These are phyloP conservation scores for Syzygium grande DNA, from an alignment of 345 rosid species.

Conservation along the genomic window DNA sequence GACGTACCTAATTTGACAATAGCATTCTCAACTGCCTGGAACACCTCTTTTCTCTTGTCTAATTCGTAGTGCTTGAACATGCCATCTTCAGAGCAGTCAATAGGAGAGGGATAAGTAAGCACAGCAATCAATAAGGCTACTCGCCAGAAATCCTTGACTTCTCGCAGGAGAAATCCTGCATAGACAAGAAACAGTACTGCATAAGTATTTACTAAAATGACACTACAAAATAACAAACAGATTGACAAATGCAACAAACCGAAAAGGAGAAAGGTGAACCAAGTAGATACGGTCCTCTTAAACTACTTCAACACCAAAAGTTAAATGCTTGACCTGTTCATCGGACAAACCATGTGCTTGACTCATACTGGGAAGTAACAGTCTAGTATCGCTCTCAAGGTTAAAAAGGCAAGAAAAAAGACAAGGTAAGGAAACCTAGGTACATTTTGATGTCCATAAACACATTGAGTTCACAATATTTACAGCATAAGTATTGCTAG, in stretches of 20 bases:
- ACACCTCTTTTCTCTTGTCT: conserved; percentile 43
- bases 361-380: not conserved
- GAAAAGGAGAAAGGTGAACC: not conserved
- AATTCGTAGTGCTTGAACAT: conserved; percentile 24
- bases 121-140: conserved; percentile 62
- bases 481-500: not conserved
- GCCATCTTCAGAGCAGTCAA: conserved; percentile 22
- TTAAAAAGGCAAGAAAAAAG: not conserved
- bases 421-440: not conserved
- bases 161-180: conserved; percentile 72
- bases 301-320: not conserved
- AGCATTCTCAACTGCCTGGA: conserved; percentile 40
- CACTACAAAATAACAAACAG: not conserved
- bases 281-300: not conserved
- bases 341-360: not conserved
- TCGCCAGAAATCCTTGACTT: conserved; percentile 81
- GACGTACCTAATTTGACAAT: conserved; percentile 46
- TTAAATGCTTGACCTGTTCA: not conserved
- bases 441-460: not conserved
- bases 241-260: not conserved
- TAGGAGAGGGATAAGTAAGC: conserved; percentile 33
- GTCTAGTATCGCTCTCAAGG: not conserved
- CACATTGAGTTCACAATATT: not conserved
- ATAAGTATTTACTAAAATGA: not conserved
- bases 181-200: not conserved